Evolutionary conservation across 2,329 filamentous ascomycete genomes (phyloP), one percentile per base, ranked within the genome.

Genomic region (Lecanicillium sp.): DNA sequence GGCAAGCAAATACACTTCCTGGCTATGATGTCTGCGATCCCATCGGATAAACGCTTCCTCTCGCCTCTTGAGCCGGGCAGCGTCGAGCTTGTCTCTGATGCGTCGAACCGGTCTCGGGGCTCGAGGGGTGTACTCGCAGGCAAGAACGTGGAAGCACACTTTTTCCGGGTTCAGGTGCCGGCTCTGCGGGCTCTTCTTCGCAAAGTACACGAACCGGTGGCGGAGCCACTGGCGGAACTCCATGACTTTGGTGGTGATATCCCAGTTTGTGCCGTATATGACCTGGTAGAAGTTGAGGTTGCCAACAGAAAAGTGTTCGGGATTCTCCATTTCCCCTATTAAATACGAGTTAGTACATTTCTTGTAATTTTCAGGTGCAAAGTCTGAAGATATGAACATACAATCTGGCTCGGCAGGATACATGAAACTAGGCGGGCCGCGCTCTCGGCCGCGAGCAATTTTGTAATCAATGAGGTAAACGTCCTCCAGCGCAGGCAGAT

Each of bases 381-480:
- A n/a, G n/a, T n/a, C n/a, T n/a, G n/a, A n/a, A n/a, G n/a, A n/a
- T n/a, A n/a, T n/a, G n/a, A n/a, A n/a, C n/a, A n/a, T n/a, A n/a
- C n/a, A n/a, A n/a, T n/a, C n/a, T n/a, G n/a, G n/a, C n/a, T n/a
- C n/a, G n/a, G n/a, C n/a, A 6, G 22, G 22, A 11, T 25, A 25
- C 11, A 25, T 7, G 22, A 25, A 11, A 47, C 43, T 42, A 49
- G 40, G 32, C 42, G 52, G 13, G 16, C 27, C 18, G 6, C 17
- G 27, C 4, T 22, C 8, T 12, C 17, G 9, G 13, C 28, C 17
- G 22, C 57, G 57, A 9, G 64, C 43, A 4, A 65, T 59, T 5
- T 65, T 51, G 37, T 64, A 67, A 44, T 70, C 66, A 16, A 70
- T 50, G 33, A 70, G 62, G 42, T 64, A 68, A 31, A 70, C 65